Conservation (phyloP, 2,329 filamentous ascomycete species). For the Ascochyta fabae region DNA sequence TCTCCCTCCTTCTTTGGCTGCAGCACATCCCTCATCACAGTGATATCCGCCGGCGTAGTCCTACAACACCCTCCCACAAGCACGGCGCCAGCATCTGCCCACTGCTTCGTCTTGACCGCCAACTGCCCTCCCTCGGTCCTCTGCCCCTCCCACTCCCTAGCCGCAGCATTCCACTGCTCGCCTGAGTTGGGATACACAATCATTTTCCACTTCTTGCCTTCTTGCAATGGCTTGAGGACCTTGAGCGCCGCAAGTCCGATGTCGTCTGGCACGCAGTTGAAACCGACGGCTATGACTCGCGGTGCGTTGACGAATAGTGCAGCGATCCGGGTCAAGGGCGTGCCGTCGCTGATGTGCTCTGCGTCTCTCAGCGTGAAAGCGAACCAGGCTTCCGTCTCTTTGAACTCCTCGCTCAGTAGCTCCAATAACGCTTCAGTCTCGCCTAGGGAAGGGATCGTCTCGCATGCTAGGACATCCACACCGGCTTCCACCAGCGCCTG, state of each 20-base stretch:
- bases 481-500: slow-evolving; percentile 50
- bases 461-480: slow-evolving; percentile 54
- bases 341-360: slow-evolving; percentile 52
- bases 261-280: slow-evolving; percentile 54
- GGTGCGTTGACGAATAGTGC: slow-evolving; percentile 33
- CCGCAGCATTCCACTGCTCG: slow-evolving; percentile 54
- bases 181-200: slow-evolving; percentile 57
- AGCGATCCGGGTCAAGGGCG: slow-evolving; percentile 43
- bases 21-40: slow-evolving; percentile 39
- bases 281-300: slow-evolving; percentile 52
- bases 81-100: slow-evolving; percentile 48
- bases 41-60: slow-evolving; percentile 52
- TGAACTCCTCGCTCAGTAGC: slow-evolving; percentile 50
- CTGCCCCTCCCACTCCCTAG: slow-evolving; percentile 45
- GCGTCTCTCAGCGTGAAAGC: slow-evolving; percentile 50
- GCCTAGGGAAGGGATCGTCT: slow-evolving; percentile 53
- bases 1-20: neutral
- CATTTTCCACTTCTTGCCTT: slow-evolving; percentile 33
- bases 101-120: slow-evolving; percentile 40
- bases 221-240: slow-evolving; percentile 30
- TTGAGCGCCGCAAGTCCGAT: slow-evolving; percentile 44
- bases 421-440: slow-evolving; percentile 51
- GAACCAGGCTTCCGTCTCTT: slow-evolving; percentile 49
- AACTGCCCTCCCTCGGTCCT: slow-evolving; percentile 32
- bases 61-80: slow-evolving; percentile 58